phyloP scores from a whole-genome alignment of 1,139 yeast genomes.

The Ogataea hybrid region DNA sequence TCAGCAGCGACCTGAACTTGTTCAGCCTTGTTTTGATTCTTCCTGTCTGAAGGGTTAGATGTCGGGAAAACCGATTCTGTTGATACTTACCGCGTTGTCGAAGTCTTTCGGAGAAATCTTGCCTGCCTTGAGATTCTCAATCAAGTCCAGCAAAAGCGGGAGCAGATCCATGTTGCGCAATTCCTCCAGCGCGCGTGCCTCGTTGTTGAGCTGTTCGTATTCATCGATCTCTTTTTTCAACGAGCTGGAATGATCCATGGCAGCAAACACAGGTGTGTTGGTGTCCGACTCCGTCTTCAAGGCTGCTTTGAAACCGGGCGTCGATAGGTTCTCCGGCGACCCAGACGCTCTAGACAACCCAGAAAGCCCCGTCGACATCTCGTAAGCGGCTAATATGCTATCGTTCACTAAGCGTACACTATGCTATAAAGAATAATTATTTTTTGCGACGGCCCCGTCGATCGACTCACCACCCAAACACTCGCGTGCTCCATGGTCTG shows the following conservation, averaged over 20 bases:
- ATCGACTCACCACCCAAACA: slow-evolving; percentile 17
- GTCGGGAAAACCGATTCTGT: too few species aligned
- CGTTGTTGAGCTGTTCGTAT: slow-evolving; percentile 14
- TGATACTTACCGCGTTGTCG: slow-evolving; percentile 30
- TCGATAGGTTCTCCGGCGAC: slow-evolving; percentile 8
- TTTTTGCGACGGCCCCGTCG: slow-evolving; percentile 8
- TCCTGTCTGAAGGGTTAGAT: slow-evolving; percentile 26
- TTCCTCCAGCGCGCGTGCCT: slow-evolving; percentile 11
- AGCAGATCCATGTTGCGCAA: slow-evolving; percentile 27
- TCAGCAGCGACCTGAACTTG: slow-evolving; percentile 21
- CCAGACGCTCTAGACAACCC: slow-evolving; percentile 9
- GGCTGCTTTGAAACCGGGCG: slow-evolving; percentile 4
- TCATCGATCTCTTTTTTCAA: slow-evolving; percentile 13
- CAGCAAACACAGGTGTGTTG: slow-evolving; percentile 3
- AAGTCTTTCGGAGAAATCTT: slow-evolving; percentile 33
- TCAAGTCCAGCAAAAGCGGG: slow-evolving; percentile 31
- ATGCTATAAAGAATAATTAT: slow-evolving; percentile 1
- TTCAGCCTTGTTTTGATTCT: slow-evolving; percentile 29
- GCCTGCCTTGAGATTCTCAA: slow-evolving; percentile 32
- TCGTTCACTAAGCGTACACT: slow-evolving; percentile 5
- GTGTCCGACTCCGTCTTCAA: slow-evolving; percentile 7
- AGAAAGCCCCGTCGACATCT: slow-evolving; percentile 6
- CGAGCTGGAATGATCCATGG: slow-evolving; percentile 6
- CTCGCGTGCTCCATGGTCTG: slow-evolving; percentile 11
- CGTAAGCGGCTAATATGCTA: not conserved